Conservation (phyloP, 495 filamentous ascomycete genomes). For the Terfezia claveryi region DNA sequence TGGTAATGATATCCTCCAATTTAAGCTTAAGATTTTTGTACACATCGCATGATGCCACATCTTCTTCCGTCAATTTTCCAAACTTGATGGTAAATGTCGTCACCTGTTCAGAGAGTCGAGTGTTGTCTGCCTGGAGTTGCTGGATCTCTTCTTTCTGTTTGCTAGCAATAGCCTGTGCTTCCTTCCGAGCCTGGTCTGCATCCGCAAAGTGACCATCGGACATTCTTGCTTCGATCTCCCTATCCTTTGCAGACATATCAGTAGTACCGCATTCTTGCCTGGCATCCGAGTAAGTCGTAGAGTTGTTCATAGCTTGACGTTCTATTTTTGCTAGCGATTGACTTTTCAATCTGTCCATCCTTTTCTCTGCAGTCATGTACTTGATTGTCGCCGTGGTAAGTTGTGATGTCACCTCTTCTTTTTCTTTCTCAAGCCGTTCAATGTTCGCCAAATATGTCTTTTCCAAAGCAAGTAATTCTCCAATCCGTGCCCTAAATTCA, state of each 20-base stretch:
- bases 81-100: constrained; percentile 43
- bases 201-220: constrained; percentile 26
- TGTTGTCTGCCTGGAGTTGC: constrained; percentile 55
- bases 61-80: constrained; percentile 64
- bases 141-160: constrained; percentile 79
- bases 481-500: constrained; percentile 49
- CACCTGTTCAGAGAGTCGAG: constrained; percentile 52
- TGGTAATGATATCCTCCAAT: constrained; percentile 76
- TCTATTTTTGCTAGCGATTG: constrained; percentile 80
- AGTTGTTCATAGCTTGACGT: constrained; percentile 51
- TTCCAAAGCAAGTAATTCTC: constrained; percentile 51
- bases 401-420: constrained; percentile 60
- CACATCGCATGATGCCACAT: constrained; percentile 74
- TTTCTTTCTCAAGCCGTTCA: constrained; percentile 53
- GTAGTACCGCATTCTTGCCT: constrained; percentile 27
- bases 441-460: constrained; percentile 59
- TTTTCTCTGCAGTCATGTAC: constrained; percentile 86
- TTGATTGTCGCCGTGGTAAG: constrained; percentile 67
- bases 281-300: constrained; percentile 30
- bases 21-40: constrained; percentile 80
- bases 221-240: constrained; percentile 22
- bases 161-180: constrained; percentile 45
- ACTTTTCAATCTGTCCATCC: constrained; percentile 69
- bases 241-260: constrained; percentile 24
- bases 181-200: constrained; percentile 46